Evolutionary conservation across 1,139 yeast species (phyloP).

Genomic region (Kluyveromyces marxianus): DNA sequence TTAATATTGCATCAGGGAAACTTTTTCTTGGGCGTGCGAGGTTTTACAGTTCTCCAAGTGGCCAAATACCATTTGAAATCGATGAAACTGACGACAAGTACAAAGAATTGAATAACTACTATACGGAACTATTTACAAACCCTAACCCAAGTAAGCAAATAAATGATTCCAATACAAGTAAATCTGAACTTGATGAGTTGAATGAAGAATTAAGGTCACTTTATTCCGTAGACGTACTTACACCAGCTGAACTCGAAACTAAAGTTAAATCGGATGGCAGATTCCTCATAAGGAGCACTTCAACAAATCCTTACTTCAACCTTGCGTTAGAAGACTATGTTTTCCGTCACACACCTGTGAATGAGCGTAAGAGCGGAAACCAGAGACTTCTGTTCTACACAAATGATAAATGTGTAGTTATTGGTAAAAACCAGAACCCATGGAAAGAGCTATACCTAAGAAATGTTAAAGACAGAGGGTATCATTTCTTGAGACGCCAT

Average conservation of each 20-base stretch:
- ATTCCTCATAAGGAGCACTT: constrained; percentile 24
- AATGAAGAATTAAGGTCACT: constrained; percentile 20
- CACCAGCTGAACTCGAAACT: constrained; percentile 13
- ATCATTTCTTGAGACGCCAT: constrained; percentile 70
- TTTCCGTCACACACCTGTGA: constrained; percentile 54
- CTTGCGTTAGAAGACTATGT: constrained; percentile 78
- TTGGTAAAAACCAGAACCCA: constrained; percentile 96
- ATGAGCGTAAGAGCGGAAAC: constrained; percentile 17
- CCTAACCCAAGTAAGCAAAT: neutral
- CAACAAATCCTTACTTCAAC: constrained; percentile 63
- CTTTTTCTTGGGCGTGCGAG: too few species aligned
- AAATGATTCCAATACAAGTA: neutral
- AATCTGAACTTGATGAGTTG: constrained; percentile 20
- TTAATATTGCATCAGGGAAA: too few species aligned
- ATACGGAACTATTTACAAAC: constrained; percentile 22
- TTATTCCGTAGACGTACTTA: constrained; percentile 11
- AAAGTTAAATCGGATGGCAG: constrained; percentile 17
- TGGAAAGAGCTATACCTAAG: constrained; percentile 79
- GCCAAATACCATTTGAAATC: constrained; percentile 18
- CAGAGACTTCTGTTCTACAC: constrained; percentile 64
- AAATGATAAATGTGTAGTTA: constrained; percentile 78
- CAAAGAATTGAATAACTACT: constrained; percentile 24
- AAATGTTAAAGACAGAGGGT: constrained; percentile 41
- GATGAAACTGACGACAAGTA: constrained; percentile 19
- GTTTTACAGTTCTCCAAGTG: neutral